A percentile compares a stretch with the other conserved stretches of the same genome.
These are phyloP conservation scores for Mrakia frigida DNA, from an alignment of 768 basidiomycete species.

Conservation along the genomic window DNA sequence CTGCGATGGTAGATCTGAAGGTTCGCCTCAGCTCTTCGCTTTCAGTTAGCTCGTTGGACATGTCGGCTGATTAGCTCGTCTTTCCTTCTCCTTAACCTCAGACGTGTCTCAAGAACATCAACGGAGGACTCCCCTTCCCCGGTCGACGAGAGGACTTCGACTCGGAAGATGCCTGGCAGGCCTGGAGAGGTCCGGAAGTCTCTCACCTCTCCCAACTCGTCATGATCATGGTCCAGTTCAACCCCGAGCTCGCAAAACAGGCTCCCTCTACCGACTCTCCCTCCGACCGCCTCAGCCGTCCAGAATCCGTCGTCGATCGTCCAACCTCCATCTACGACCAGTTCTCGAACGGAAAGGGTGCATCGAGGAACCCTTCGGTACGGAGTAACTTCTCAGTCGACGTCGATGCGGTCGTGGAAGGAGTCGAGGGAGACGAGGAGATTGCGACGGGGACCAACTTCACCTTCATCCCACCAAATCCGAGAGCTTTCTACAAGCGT, in stretches of 20 bases:
- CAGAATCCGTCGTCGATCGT: neutral
- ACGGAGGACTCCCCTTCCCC: constrained; percentile 73
- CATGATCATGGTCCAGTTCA: constrained; percentile 75
- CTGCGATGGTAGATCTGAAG: constrained; percentile 81
- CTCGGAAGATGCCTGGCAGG: constrained; percentile 70
- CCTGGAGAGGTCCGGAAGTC: constrained; percentile 77
- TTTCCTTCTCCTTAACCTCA: constrained; percentile 44
- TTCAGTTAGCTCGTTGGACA: neutral
- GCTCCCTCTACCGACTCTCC: constrained; percentile 30
- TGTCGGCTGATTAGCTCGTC: constrained; percentile 2
- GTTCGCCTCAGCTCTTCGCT: constrained; percentile 44
- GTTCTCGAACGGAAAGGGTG: constrained; percentile 2
- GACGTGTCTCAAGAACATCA: constrained; percentile 89
- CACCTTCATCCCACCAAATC: constrained; percentile 85
- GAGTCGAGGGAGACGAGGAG: constrained; percentile 60
- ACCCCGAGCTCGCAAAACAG: constrained; percentile 65
- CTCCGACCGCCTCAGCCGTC: constrained; percentile 24
- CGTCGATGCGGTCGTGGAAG: constrained; percentile 46
- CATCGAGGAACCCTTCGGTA: constrained; percentile 17
- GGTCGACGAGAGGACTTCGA: constrained; percentile 82
- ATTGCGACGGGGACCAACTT: constrained; percentile 69
- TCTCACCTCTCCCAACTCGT: constrained; percentile 81
- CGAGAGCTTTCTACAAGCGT: constrained; percentile 75
- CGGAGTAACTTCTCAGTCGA: constrained; percentile 16
- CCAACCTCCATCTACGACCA: constrained; percentile 26